These are phyloP conservation scores for Phlyctochytrium arcticum DNA, from an alignment of 192 early-diverging fungal genomes.

Conservation along the genomic window DNA sequence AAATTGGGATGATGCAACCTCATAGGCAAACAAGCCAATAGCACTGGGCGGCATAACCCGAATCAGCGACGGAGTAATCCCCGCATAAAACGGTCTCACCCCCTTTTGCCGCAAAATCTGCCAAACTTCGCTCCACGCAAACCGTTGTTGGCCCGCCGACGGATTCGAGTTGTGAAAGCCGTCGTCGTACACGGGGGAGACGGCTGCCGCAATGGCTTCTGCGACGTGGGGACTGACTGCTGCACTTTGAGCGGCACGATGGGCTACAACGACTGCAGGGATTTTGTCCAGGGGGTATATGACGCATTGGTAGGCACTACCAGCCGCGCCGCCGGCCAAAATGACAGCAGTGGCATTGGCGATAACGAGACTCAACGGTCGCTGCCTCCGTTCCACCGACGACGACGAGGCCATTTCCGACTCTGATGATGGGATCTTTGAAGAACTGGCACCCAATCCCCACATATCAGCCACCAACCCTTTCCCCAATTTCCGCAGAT, in stretches of 20 bases:
- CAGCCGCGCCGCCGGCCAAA: slow-evolving; percentile 39
- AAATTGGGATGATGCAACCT: slow-evolving; percentile 39
- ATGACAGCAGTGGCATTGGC: slow-evolving; percentile 38
- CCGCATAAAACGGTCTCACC: slow-evolving; percentile 36
- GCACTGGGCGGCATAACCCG: slow-evolving; percentile 50
- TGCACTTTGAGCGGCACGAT: neutral
- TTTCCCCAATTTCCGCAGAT: slow-evolving; percentile 30
- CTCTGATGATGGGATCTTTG: too few relatives aligned
- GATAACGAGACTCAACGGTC: slow-evolving; percentile 5
- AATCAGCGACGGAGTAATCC: slow-evolving; percentile 43
- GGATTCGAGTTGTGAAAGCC: slow-evolving; percentile 19
- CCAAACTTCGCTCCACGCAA: slow-evolving; percentile 24
- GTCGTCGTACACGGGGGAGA: slow-evolving; percentile 19
- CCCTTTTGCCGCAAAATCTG: slow-evolving; percentile 23
- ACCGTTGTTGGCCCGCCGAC: neutral
- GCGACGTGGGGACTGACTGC: neutral
- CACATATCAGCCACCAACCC: slow-evolving; percentile 27
- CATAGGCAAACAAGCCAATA: slow-evolving; percentile 47
- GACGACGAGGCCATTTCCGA: neutral
- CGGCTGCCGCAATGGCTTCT: slow-evolving; percentile 14
- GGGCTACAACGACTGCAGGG: neutral
- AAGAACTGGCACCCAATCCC: neutral
- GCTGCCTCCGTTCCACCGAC: neutral
- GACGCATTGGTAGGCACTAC: slow-evolving; percentile 42
- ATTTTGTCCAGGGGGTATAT: slow-evolving; percentile 44